Conservation (phyloP, 1,284 basidiomycete genomes). For the Meira miltonrushii region DNA sequence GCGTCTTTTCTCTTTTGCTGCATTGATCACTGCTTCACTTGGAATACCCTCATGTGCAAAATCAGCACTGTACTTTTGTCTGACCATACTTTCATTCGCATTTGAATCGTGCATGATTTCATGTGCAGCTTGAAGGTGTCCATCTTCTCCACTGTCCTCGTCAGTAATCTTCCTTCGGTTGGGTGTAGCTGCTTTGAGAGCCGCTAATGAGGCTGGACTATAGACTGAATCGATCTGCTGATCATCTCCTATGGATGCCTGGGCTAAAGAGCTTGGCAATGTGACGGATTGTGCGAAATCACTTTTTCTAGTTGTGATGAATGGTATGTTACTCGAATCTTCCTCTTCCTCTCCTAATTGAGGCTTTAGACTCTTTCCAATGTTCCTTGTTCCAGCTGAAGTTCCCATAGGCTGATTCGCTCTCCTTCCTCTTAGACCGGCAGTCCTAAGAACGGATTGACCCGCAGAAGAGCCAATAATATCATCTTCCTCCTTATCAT, state of each 20-base stretch:
- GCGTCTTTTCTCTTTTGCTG: conserved; percentile 36
- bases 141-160: background rate
- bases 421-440: background rate
- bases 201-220: conserved; percentile 13
- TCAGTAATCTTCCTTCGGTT: background rate
- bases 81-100: background rate
- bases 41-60: conserved; percentile 23
- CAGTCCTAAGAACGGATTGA: background rate
- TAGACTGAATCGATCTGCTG: background rate
- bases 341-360: background rate
- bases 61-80: conserved; percentile 8
- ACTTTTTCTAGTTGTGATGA: background rate
- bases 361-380: background rate
- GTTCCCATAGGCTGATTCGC: background rate
- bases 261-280: background rate
- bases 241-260: background rate
- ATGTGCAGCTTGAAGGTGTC: conserved; percentile 2
- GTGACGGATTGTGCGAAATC: background rate
- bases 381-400: background rate
- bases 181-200: conserved; percentile 16
- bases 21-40: conserved; percentile 27
- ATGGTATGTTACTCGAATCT: background rate
- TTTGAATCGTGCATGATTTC: conserved; percentile 11
- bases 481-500: background rate
- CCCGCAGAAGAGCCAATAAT: too few relatives aligned